phyloP scores from a whole-genome alignment of 495 filamentous ascomycete genomes.

The Elaphomyces granulatus region DNA sequence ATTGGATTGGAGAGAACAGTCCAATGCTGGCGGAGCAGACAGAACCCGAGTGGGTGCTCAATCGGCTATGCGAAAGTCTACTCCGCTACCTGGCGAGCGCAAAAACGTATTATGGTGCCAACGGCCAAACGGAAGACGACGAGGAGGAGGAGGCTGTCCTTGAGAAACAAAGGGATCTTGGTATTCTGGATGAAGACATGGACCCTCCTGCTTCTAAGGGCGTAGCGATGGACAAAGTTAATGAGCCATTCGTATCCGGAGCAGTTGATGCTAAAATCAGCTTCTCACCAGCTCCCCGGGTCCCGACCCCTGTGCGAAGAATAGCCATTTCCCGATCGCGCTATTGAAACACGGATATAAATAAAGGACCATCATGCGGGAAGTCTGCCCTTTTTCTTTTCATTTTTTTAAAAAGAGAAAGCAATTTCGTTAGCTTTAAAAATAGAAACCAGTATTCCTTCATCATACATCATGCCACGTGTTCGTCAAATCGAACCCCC shows the following conservation, averaged over 20 bases:
- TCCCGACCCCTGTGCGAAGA: not conserved
- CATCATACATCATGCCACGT: no score
- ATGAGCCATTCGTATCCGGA: not conserved
- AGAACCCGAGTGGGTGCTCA: conserved; percentile 47
- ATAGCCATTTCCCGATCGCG: not conserved
- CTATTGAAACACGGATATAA: not conserved
- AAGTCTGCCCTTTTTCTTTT: no score
- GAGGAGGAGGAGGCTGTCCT: conserved; percentile 14
- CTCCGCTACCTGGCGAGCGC: conserved; percentile 34
- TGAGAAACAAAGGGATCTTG: conserved; percentile 18
- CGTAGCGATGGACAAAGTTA: not conserved
- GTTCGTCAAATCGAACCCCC: no score
- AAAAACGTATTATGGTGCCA: conserved; percentile 9
- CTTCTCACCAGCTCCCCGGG: not conserved
- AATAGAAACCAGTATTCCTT: no score
- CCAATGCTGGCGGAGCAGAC: conserved; percentile 42
- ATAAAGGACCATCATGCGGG: not conserved
- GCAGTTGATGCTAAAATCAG: not conserved
- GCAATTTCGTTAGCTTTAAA: no score
- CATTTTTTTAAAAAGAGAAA: no score
- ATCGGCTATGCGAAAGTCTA: conserved; percentile 45
- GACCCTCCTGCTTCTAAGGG: not conserved
- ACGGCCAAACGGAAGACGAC: not conserved
- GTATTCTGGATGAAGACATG: conserved; percentile 8
- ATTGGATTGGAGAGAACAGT: conserved; percentile 52